Base-by-base conservation (phyloP, 202 grass and related monocot species). In the Thinopyrum obtusiflorum region DNA sequence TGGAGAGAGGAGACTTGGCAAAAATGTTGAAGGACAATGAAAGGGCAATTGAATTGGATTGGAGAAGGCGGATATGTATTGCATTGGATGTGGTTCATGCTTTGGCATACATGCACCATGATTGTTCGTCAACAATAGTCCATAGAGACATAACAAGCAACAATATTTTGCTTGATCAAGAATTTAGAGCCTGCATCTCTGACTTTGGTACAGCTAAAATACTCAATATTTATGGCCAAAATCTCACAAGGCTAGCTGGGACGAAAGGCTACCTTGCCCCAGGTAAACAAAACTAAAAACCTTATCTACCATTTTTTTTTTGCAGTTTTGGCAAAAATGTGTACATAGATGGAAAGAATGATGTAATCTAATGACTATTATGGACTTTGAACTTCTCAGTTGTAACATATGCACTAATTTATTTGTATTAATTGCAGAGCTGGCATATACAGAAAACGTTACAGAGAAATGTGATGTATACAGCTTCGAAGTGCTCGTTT, bases 151-250 rank as follows among this genome's bases (percentile, higher is more conserved):
- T 36, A 36, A 46, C 40, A 72, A 25, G 40, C 68, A 44, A 72
- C 21, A 72, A 72, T 14, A 7, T 72, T 55, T 20, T 61, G 57
- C 57, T 61, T 61, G n/a, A 65, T 65, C 13, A 7, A 5, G 62
- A 65, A 65, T 65, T 17, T 31, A 65, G 47, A 33, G 68, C 33
- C 15, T 61, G 23, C 26, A 35, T 83, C 15, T 60, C 81, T 20
- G 81, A 83, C 10, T 83, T 83, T 3, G 81, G 81, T 17, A 83
- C 61, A 9, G 81, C 81, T 3, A 83, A 35, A 73, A 36, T 73
- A 10, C 7, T 83, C 10, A 31, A 25, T 18, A 12, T 24, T 36
- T 17, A 28, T 18, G 32, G 33, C 13, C 39, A 29, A 1, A 73
- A 73, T 18, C 1, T 26, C 51, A 62, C 68, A 4, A 21, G 29